phyloP scores from a whole-genome alignment of 2,329 filamentous ascomycete species.

The Metarhizium brunneum region DNA sequence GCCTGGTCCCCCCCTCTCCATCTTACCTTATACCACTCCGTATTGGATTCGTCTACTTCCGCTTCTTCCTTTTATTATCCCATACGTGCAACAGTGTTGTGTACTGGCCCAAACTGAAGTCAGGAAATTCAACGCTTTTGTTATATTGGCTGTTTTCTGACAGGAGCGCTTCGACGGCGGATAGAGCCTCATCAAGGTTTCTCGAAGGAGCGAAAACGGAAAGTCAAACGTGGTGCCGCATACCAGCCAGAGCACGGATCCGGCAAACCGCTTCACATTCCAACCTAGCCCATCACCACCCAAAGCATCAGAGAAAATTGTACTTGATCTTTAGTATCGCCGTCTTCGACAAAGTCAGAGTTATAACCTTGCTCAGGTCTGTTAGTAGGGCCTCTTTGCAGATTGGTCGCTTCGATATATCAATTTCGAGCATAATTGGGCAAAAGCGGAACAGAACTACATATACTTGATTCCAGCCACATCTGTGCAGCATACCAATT shows the following conservation, averaged over 20 bases:
- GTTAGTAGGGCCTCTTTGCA: no score
- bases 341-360: conserved; percentile 1
- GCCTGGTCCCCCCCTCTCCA: background rate
- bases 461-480: conserved; percentile 2
- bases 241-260: conserved; percentile 6
- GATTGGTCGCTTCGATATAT: background rate
- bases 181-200: background rate
- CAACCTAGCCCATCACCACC: background rate
- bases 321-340: background rate
- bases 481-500: background rate
- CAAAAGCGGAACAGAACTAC: background rate
- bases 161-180: background rate
- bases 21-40: background rate
- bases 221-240: conserved; percentile 4
- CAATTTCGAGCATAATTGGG: background rate
- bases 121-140: background rate
- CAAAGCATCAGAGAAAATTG: conserved; percentile 1
- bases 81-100: background rate
- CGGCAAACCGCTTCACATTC: conserved; percentile 6
- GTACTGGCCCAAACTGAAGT: background rate
- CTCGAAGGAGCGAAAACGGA: conserved; percentile 4
- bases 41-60: background rate
- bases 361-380: background rate
- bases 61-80: background rate
- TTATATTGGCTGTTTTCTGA: background rate